These are phyloP conservation scores for Xylaria sp. DNA, from an alignment of 2,329 filamentous ascomycete species.

Conservation along the genomic window DNA sequence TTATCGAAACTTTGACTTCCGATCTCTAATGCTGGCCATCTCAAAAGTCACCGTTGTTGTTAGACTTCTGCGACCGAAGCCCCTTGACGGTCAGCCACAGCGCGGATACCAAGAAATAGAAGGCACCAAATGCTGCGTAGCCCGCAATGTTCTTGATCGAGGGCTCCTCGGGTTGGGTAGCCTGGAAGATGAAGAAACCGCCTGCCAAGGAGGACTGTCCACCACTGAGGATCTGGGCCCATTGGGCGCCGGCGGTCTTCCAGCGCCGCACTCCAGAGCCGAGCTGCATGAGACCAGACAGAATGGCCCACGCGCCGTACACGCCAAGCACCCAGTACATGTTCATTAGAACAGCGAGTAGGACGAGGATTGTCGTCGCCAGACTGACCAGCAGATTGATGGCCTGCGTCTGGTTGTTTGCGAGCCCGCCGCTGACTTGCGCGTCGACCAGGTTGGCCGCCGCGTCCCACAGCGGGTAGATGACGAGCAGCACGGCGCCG, in stretches of 20 bases:
- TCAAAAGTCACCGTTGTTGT: constrained; percentile 31
- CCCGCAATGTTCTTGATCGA: constrained; percentile 34
- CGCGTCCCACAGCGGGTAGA: constrained; percentile 38
- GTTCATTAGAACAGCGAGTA: constrained; percentile 30
- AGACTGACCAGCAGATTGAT: constrained; percentile 33
- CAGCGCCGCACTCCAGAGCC: constrained; percentile 32
- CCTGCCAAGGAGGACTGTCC: constrained; percentile 35
- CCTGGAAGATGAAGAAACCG: constrained; percentile 37
- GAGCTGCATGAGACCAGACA: constrained; percentile 37
- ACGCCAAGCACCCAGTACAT: constrained; percentile 39
- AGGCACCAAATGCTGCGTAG: constrained; percentile 36
- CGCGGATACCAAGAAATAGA: constrained; percentile 37
- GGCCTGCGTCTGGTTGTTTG: constrained; percentile 31
- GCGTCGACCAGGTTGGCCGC: constrained; percentile 34
- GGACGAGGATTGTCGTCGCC: constrained; percentile 29
- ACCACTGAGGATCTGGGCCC: constrained; percentile 36
- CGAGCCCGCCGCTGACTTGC: constrained; percentile 35
- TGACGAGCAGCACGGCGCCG: constrained; percentile 33
- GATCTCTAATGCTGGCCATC: background rate
- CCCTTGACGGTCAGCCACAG: constrained; percentile 36
- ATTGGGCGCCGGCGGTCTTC: constrained; percentile 32
- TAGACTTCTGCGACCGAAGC: constrained; percentile 31
- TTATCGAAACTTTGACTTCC: background rate
- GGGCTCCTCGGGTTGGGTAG: constrained; percentile 27
- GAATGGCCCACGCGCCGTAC: constrained; percentile 38